phyloP scores from a whole-genome alignment of 2,329 filamentous ascomycete species.

The Penicillium sp. region DNA sequence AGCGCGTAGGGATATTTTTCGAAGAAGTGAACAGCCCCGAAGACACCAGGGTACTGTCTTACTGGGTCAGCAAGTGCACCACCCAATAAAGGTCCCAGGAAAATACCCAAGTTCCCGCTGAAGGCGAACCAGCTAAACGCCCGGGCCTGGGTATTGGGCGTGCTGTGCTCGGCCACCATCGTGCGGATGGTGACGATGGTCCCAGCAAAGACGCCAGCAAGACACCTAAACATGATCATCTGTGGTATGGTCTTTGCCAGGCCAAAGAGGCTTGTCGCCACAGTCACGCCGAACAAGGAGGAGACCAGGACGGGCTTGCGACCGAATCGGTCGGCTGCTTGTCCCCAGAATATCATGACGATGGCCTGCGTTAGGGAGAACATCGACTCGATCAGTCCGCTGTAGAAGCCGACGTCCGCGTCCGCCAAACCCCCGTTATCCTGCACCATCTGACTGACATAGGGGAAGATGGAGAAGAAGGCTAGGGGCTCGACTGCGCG shows the following conservation, averaged over 20 bases:
- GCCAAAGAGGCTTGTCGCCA: conserved; percentile 65
- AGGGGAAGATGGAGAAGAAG: conserved; percentile 82
- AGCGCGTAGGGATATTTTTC: conserved; percentile 64
- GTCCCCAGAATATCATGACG: conserved; percentile 75
- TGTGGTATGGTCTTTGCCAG: conserved; percentile 64
- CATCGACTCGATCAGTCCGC: conserved; percentile 66
- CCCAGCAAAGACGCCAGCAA: conserved; percentile 71
- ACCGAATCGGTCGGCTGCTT: conserved; percentile 64
- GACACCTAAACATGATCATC: conserved; percentile 69
- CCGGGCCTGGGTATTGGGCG: conserved; percentile 65
- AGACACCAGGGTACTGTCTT: conserved; percentile 58
- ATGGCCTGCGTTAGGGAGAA: conserved; percentile 73
- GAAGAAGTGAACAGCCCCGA: conserved; percentile 58
- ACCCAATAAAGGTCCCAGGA: conserved; percentile 64
- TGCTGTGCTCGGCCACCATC: conserved; percentile 73
- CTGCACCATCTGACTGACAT: conserved; percentile 73
- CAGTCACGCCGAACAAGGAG: conserved; percentile 62
- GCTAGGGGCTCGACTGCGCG: conserved; percentile 72
- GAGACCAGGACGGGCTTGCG: conserved; percentile 69
- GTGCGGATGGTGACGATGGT: conserved; percentile 71
- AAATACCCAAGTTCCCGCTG: conserved; percentile 69
- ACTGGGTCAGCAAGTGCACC: conserved; percentile 68
- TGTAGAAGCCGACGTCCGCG: conserved; percentile 75
- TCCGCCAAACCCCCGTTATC: conserved; percentile 60
- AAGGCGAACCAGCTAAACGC: conserved; percentile 78